These are phyloP conservation scores for Candida tammaniensis DNA, from an alignment of 805 yeast species.

Conservation along the genomic window DNA sequence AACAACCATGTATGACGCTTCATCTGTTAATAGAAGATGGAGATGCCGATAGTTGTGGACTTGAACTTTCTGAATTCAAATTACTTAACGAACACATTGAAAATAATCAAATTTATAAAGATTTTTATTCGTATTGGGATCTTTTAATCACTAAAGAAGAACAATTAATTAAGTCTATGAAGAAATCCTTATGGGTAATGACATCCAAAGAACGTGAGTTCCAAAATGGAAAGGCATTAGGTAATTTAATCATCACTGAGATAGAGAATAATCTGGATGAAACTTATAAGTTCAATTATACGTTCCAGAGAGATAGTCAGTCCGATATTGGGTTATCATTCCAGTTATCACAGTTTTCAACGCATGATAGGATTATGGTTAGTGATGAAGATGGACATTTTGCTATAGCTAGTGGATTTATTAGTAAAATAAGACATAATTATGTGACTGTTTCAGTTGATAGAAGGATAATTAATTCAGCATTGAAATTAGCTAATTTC, in stretches of 20 bases:
- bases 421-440: constrained; percentile 43
- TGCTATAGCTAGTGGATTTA: constrained; percentile 63
- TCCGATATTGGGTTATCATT: constrained; percentile 16
- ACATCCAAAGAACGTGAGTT: constrained; percentile 59
- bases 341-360: constrained; percentile 46
- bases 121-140: constrained; percentile 75
- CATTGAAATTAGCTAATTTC: constrained; percentile 41
- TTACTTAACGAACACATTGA: constrained; percentile 49
- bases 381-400: constrained; percentile 83
- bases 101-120: constrained; percentile 36
- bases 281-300: constrained; percentile 40
- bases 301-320: constrained; percentile 40
- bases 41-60: constrained; percentile 49
- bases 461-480: constrained; percentile 49
- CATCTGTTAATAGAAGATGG: constrained; percentile 63
- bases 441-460: constrained; percentile 49
- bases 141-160: constrained; percentile 71
- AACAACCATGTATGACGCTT: constrained; percentile 61
- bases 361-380: constrained; percentile 63
- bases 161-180: constrained; percentile 46
- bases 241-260: constrained; percentile 43
- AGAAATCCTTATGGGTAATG: constrained; percentile 68
- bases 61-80: constrained; percentile 46
- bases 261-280: constrained; percentile 17
- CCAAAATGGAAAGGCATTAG: constrained; percentile 56